These are phyloP conservation scores for Leccinum holopus DNA, from an alignment of 1,284 basidiomycete genomes.

Conservation along the genomic window DNA sequence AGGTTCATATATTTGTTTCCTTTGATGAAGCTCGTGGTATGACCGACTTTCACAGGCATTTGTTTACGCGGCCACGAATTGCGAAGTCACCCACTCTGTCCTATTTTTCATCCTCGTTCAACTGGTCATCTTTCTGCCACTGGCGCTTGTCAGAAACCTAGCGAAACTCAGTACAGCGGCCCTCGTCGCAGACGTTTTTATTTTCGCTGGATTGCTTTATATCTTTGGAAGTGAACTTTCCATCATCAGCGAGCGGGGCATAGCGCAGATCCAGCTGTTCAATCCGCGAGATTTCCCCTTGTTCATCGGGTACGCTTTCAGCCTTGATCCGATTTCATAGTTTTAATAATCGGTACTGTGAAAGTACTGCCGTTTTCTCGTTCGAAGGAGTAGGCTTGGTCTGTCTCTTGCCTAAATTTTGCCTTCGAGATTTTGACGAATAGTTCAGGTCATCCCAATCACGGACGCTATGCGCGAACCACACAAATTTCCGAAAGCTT, in stretches of 20 bases:
- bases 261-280: constrained; percentile 86
- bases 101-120: constrained; percentile 84
- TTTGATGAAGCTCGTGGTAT: background rate
- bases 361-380: constrained; percentile 94
- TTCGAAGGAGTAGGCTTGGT: constrained; percentile 97
- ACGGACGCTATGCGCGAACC: constrained; percentile 97
- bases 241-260: constrained; percentile 63
- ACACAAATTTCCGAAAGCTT: constrained; percentile 83
- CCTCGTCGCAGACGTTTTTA: constrained; percentile 93
- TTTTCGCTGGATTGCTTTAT: constrained; percentile 85
- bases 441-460: constrained; percentile 80
- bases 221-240: constrained; percentile 81
- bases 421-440: constrained; percentile 8
- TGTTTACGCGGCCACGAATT: constrained; percentile 81
- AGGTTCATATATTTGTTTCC: constrained; percentile 36
- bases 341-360: constrained; percentile 10
- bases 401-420: constrained; percentile 25
- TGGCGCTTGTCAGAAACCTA: constrained; percentile 85
- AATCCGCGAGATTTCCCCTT: constrained; percentile 89
- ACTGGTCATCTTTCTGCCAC: constrained; percentile 82
- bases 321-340: background rate
- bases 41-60: constrained; percentile 55
- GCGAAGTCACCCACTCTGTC: constrained; percentile 68
- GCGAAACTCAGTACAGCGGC: constrained; percentile 93
- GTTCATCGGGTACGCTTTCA: constrained; percentile 75